Evolutionary conservation across 208 protist species (phyloP), one percentile per base, ranked within the genome.

Genomic region (Acanthamoeba lenticulata): DNA sequence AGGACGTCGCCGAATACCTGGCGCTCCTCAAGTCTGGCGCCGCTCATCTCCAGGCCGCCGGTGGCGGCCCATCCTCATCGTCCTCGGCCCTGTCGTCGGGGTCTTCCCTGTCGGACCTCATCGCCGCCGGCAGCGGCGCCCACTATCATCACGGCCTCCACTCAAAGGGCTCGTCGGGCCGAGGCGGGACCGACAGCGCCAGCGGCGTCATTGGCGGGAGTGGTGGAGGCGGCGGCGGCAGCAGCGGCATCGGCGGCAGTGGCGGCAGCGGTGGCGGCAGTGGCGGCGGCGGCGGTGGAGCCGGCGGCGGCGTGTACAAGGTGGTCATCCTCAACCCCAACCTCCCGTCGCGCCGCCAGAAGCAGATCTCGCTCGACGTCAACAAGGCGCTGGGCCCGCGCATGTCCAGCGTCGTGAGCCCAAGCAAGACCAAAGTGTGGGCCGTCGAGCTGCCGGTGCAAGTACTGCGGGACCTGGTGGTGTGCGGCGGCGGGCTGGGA

Each of bases 401-500:
- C 72, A 83, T 83, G 72, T 29, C 24, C 40, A 49, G 24, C 27
- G 34, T 44, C 72, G 29, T 83, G 38, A 83, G 72, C 36, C 72
- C 72, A 11, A 49, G 36, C 72, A 83, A 83, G 13, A 83, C 72
- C 11, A 83, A 83, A 47, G 49, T 90, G 52, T 72, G 36, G 88
- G 88, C 88, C 0, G 36, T 93, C 17, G 88, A 93, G 88, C 62
- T 93, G 55, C 88, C 88, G 13, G 38, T 81, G 19, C 88, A 93
- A 21, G 88, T 93, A 36, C n/a, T 93, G 60, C 36, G 47, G 24
- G 88, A 93, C 57, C 24, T 93, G 34, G 88, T 77, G 60, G 19
- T 60, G 38, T 34, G 62, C 40, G 81, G 21, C 2, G 62, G 88
- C 0, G 85, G 85, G 24, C 3, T 57, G 13, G 42, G 62, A 6